phyloP scores from a whole-genome alignment of 2,329 filamentous ascomycete species.

The Fusarium keratoplasticum region DNA sequence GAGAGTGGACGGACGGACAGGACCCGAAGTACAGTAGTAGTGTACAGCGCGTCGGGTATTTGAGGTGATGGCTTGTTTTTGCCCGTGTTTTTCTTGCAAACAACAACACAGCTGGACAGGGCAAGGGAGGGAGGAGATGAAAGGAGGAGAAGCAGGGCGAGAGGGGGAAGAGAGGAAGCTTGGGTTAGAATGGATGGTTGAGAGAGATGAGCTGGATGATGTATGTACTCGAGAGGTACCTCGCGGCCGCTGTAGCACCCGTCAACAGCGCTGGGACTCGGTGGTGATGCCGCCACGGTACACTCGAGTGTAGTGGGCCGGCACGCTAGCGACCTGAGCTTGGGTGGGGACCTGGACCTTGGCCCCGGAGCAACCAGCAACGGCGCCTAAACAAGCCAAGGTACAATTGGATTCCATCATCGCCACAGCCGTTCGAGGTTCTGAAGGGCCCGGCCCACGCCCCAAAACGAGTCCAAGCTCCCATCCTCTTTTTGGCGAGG shows the following conservation, averaged over 20 bases:
- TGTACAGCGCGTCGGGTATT: constrained; percentile 11
- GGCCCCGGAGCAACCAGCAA: constrained; percentile 43
- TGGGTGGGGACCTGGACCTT: constrained; percentile 30
- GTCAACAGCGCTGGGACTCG: constrained; percentile 13
- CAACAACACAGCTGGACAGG: constrained; percentile 6
- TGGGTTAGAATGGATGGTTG: neutral
- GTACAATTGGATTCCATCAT: constrained; percentile 14
- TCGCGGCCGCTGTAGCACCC: constrained; percentile 16
- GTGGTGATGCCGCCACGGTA: constrained; percentile 30
- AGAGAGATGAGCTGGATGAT: neutral
- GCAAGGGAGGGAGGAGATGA: constrained; percentile 6
- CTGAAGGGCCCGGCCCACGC: constrained; percentile 11
- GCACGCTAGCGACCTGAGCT: constrained; percentile 38
- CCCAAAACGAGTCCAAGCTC: constrained; percentile 4
- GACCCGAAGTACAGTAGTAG: neutral
- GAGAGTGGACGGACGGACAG: neutral
- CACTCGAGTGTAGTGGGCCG: constrained; percentile 2
- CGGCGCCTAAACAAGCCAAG: constrained; percentile 43
- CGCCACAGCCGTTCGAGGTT: constrained; percentile 30
- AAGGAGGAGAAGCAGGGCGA: neutral
- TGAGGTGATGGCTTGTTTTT: constrained; percentile 12
- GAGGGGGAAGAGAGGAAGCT: constrained; percentile 17
- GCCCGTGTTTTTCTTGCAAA: constrained; percentile 12
- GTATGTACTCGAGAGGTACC: constrained; percentile 35
- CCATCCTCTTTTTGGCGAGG: neutral